A percentile compares a stretch with the other conserved stretches of the same genome.
These are phyloP conservation scores for Talaromyces piceae DNA, from an alignment of 2,329 filamentous ascomycete species.

Conservation along the genomic window DNA sequence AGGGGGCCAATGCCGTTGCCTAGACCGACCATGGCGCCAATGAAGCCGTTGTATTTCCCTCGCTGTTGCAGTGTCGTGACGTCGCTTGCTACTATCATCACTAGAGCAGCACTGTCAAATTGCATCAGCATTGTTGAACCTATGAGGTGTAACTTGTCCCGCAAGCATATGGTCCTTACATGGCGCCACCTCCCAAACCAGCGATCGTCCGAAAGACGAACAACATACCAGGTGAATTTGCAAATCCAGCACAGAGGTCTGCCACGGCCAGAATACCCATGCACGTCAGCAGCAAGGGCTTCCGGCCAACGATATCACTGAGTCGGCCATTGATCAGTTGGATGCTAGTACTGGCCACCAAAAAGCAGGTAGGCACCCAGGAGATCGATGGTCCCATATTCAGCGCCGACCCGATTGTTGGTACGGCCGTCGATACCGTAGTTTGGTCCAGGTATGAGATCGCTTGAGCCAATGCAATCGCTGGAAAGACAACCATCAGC, in stretches of 20 bases:
- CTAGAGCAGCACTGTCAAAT: constrained; percentile 33
- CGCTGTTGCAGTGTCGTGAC: constrained; percentile 47
- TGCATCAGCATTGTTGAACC: background rate
- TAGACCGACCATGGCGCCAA: constrained; percentile 23
- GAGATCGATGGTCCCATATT: constrained; percentile 10
- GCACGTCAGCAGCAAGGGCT: constrained; percentile 44
- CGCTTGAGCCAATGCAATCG: constrained; percentile 7
- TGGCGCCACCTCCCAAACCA: constrained; percentile 50
- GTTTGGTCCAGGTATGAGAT: constrained; percentile 8
- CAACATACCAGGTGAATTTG: constrained; percentile 44
- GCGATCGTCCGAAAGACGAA: constrained; percentile 51
- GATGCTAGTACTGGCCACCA: constrained; percentile 37
- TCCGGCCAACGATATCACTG: constrained; percentile 51
- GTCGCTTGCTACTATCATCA: constrained; percentile 52
- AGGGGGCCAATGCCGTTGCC: constrained; percentile 34
- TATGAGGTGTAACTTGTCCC: too few relatives aligned
- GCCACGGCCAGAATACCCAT: constrained; percentile 43
- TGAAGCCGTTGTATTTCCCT: constrained; percentile 36
- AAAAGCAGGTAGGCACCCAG: constrained; percentile 14
- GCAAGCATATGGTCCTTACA: constrained; percentile 21
- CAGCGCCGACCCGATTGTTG: constrained; percentile 1
- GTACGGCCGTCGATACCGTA: constrained; percentile 6
- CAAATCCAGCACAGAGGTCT: constrained; percentile 48
- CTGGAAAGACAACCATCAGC: constrained; percentile 7
- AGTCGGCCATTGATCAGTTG: constrained; percentile 53